Conservation (phyloP, 2,329 filamentous ascomycete genomes). For the Paracoccidioides lutzii region DNA sequence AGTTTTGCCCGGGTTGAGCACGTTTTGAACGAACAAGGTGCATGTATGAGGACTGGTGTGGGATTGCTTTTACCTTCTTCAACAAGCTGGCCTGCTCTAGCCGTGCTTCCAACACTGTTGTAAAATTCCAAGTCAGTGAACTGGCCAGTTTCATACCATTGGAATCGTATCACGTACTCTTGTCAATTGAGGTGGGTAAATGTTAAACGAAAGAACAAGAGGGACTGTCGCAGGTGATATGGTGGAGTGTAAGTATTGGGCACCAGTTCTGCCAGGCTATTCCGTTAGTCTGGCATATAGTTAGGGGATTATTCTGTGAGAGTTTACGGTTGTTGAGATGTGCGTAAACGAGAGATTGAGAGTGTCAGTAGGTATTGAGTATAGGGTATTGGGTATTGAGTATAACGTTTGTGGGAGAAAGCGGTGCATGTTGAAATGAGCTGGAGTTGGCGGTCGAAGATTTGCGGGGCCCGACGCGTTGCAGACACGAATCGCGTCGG, state of each 20-base stretch:
- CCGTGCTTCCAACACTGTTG: conserved; percentile 83
- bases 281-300: no score
- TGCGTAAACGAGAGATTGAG: background rate
- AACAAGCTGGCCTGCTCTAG: conserved; percentile 85
- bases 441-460: background rate
- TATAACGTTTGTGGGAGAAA: background rate
- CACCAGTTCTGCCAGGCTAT: background rate
- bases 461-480: background rate
- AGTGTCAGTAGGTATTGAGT: background rate
- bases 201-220: background rate
- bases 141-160: background rate
- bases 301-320: no score
- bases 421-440: background rate
- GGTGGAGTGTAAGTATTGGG: background rate
- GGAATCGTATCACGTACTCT: conserved; percentile 17
- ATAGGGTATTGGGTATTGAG: background rate
- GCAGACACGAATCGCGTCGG: conserved; percentile 2
- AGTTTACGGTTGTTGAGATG: no score
- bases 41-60: no score
- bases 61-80: conserved; percentile 61
- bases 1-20: background rate
- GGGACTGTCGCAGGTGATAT: background rate
- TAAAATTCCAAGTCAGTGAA: background rate
- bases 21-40: no score
- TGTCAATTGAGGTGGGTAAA: conserved; percentile 10